Base-by-base conservation (phyloP, 345 rosid species). In the Lumnitzera racemosa region DNA sequence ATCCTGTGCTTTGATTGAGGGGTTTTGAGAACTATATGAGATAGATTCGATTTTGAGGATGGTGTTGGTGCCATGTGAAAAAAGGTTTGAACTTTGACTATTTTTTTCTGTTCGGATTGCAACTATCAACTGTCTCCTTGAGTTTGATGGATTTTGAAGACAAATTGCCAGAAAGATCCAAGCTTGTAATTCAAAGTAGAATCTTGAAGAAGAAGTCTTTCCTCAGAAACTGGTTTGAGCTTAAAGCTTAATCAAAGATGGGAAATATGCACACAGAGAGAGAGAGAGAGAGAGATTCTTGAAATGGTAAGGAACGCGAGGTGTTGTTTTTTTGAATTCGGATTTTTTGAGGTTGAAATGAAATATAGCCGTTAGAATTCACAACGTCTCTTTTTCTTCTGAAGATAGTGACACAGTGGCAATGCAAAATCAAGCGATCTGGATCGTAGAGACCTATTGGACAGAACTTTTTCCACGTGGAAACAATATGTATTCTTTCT, bases 61-160 rank as follows among this genome's bases (percentile, higher is more conserved):
- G 98, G 96, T 0, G 98, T 85, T n/a, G 87, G 90, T 4, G 90
- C 96, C 98, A 91, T 89, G 62, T 36, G 43, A 36, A 36, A 36
- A 29, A 36, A 36, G 43, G 10, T 3, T 36, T 9, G 43, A 36
- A 36, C 7, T 29, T 3, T 3, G 7, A 29, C 36, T 29, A 29
- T 6, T 29, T 20, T 20, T 20, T 20, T 1, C 20, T 1, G 31
- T 27, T 27, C 31, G 31, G 31, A 27, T 27, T 27, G 5, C 4
- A 27, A 27, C 31, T 27, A 27, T 27, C 5, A 27, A 29, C 36
- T 29, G 36, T 7, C 7, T 36, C 7, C 11, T 36, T 36, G 43
- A 36, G 43, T 5, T 36, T 36, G 43, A 36, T 36, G 43, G 43
- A 36, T 5, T 36, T 36, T 9, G 43, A 36, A 5, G 43, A 4